Evolutionary conservation across 257 asterid species (phyloP).

Genomic region (Solanum dulcamara): DNA sequence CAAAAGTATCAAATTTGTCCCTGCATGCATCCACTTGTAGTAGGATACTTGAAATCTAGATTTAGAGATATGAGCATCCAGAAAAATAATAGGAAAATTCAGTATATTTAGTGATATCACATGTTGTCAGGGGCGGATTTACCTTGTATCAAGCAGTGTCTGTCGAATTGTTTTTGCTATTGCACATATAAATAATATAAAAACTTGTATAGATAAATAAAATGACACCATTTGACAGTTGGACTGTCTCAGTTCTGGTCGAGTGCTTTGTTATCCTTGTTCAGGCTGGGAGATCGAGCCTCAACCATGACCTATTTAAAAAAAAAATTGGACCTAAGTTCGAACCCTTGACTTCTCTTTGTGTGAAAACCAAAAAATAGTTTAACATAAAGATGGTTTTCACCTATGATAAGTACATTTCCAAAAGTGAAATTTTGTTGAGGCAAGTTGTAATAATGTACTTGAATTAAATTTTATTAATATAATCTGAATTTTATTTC

Average conservation of each 20-base stretch:
- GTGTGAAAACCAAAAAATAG: neutral
- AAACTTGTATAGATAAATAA: neutral
- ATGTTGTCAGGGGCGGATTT: neutral
- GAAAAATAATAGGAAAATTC: neutral
- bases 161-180: neutral
- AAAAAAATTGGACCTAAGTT: neutral
- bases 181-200: neutral
- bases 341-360: neutral
- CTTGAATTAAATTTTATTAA: neutral
- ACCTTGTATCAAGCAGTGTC: neutral
- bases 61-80: neutral
- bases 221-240: neutral
- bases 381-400: neutral
- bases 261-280: neutral
- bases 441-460: neutral
- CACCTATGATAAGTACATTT: neutral
- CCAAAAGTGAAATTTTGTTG: neutral
- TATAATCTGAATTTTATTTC: neutral
- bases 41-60: neutral
- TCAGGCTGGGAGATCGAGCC: neutral
- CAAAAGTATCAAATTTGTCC: neutral
- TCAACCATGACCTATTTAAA: neutral
- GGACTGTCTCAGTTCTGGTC: neutral
- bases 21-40: neutral
- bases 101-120: neutral